A percentile compares a stretch with the other conserved stretches of the same genome.
Evolutionary conservation across 192 early-diverging fungal genomes (phyloP).

Genomic region (Allomyces macrogynus): DNA sequence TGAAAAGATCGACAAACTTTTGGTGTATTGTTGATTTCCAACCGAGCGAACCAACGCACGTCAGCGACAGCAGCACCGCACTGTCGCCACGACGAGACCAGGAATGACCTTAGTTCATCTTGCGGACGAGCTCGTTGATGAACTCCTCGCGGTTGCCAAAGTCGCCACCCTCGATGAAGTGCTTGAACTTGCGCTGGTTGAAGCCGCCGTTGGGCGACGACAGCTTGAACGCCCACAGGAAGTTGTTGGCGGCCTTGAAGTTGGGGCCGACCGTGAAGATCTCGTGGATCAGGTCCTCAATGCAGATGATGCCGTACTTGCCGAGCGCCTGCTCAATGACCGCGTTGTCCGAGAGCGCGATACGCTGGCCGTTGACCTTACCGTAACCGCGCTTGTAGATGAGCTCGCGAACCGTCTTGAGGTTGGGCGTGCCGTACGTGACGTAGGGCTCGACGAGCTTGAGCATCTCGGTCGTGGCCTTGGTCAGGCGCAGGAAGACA

Average conservation of each 20-base stretch:
- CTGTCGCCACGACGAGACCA: no score
- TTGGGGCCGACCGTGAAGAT: constrained; percentile 93
- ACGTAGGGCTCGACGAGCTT: constrained; percentile 92
- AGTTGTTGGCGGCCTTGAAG: constrained; percentile 95
- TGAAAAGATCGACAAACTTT: no score
- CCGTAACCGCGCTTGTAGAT: constrained; percentile 99
- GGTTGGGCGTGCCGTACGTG: constrained; percentile 84
- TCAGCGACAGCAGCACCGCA: no score
- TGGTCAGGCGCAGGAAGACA: constrained; percentile 86
- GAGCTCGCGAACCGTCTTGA: constrained; percentile 95
- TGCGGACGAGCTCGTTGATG: constrained; percentile 90
- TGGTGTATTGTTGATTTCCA: no score
- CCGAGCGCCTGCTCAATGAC: constrained; percentile 84
- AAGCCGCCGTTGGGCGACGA: constrained; percentile 95
- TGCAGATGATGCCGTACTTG: constrained; percentile 85
- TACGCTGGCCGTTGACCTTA: constrained; percentile 94
- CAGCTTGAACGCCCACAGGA: constrained; percentile 98
- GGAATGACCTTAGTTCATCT: constrained; percentile 64
- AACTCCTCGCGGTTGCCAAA: constrained; percentile 87
- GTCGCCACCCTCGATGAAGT: constrained; percentile 98
- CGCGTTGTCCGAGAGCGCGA: constrained; percentile 88
- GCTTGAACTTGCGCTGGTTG: constrained; percentile 73
- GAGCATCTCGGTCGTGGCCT: constrained; percentile 93
- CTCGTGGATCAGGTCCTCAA: constrained; percentile 97
- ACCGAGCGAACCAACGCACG: no score